Conservation (phyloP, 176 grass and related monocot species). For the Oryza officinalis region DNA sequence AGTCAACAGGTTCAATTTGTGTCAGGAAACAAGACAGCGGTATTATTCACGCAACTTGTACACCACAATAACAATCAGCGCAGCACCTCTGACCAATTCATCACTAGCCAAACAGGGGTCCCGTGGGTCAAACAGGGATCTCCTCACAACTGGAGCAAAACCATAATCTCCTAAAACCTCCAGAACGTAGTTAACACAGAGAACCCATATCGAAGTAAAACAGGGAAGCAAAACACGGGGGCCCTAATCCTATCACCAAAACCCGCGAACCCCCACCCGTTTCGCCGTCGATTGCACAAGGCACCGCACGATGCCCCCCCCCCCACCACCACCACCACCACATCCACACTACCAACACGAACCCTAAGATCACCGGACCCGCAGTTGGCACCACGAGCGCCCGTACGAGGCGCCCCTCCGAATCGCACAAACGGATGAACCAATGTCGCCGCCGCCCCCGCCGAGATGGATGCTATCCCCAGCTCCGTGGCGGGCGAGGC, state of each 20-base stretch:
- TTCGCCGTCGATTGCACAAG: not conserved
- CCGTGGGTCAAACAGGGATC: not conserved
- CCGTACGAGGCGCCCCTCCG: not conserved
- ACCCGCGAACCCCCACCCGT: not conserved
- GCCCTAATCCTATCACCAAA: slow-evolving; percentile 20
- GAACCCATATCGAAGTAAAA: not conserved
- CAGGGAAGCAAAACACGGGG: not conserved
- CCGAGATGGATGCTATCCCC: not conserved
- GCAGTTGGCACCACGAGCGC: not conserved
- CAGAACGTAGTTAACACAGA: not conserved
- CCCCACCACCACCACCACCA: too few species aligned
- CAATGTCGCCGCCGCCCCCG: not conserved
- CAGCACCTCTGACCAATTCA: not conserved
- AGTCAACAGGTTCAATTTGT: not conserved
- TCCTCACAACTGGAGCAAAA: not conserved
- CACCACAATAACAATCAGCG: not conserved
- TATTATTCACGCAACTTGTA: not conserved
- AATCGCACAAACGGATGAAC: not conserved
- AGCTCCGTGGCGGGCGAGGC: not conserved
- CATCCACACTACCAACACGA: not conserved
- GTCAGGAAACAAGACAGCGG: not conserved
- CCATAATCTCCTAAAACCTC: not conserved
- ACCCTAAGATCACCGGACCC: not conserved
- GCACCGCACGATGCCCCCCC: too few species aligned
- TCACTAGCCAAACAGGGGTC: not conserved